Percentiles rank a stretch among this genome's conserved stretches.
These are phyloP conservation scores for Picea glauca DNA, from an alignment of 75 land plant species.

Conservation along the genomic window DNA sequence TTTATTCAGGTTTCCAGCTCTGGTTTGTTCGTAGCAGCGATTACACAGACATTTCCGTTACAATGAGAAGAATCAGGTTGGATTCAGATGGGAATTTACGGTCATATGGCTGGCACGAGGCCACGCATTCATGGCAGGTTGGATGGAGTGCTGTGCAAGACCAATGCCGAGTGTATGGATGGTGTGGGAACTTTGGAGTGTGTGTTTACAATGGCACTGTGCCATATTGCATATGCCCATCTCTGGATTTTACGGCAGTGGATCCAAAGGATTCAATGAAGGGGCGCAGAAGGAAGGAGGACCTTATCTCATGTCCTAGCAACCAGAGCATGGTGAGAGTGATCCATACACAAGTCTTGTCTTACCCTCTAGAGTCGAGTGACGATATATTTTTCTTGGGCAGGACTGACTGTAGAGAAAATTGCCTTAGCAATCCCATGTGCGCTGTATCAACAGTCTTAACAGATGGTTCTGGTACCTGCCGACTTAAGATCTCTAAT, in stretches of 20 bases:
- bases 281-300: constrained; percentile 41
- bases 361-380: constrained; percentile 29
- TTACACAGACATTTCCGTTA: constrained; percentile 30
- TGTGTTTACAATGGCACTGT: constrained; percentile 50
- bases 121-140: constrained; percentile 11
- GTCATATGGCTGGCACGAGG: constrained; percentile 31
- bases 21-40: constrained; percentile 26
- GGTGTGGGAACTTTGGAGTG: constrained; percentile 67
- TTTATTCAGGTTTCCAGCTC: constrained; percentile 6
- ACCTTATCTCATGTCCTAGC: constrained; percentile 22
- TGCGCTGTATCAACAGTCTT: constrained; percentile 53
- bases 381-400: constrained; percentile 18
- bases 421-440: constrained; percentile 16
- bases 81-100: constrained; percentile 70
- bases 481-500: constrained; percentile 28
- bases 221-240: constrained; percentile 51
- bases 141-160: constrained; percentile 70
- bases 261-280: constrained; percentile 30
- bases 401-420: constrained; percentile 35
- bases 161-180: constrained; percentile 66
- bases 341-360: constrained; percentile 36
- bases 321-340: constrained; percentile 40
- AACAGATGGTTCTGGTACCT: constrained; percentile 57
- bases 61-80: constrained; percentile 33
- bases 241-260: constrained; percentile 27